Evolutionary conservation across 768 basidiomycete species (phyloP).

Genomic region (Amanita rubescens): DNA sequence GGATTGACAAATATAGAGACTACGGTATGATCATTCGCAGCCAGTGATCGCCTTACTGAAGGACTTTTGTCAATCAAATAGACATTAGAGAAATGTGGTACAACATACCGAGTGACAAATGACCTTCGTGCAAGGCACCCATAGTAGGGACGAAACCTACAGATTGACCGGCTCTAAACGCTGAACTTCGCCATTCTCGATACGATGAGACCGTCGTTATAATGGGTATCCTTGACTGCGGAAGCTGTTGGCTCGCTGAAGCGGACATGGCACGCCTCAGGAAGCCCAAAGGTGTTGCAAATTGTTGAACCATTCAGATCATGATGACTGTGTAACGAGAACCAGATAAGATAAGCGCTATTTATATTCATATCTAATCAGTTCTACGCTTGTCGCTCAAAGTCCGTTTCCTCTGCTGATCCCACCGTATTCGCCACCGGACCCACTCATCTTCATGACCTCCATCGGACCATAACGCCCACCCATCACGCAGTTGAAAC

Average conservation of each 20-base stretch:
- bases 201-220: constrained; percentile 56
- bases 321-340: no score
- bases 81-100: not conserved
- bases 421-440: constrained; percentile 56
- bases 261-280: not conserved
- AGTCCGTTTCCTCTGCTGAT: constrained; percentile 26
- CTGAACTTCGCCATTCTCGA: constrained; percentile 68
- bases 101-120: constrained; percentile 82
- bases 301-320: no score
- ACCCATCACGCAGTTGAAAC: constrained; percentile 73
- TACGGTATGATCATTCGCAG: constrained; percentile 78
- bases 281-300: not conserved
- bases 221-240: constrained; percentile 33
- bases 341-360: no score
- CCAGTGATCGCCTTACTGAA: constrained; percentile 69
- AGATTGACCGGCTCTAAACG: constrained; percentile 47
- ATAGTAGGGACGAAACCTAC: constrained; percentile 98
- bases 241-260: constrained; percentile 18
- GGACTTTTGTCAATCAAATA: not conserved
- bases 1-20: constrained; percentile 98
- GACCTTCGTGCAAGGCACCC: constrained; percentile 95
- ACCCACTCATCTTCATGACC: constrained; percentile 68
- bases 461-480: constrained; percentile 76
- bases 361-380: no score
- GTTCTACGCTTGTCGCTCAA: not conserved